These are phyloP conservation scores for Amyloporia xantha DNA, from an alignment of 768 basidiomycete species.

Conservation along the genomic window DNA sequence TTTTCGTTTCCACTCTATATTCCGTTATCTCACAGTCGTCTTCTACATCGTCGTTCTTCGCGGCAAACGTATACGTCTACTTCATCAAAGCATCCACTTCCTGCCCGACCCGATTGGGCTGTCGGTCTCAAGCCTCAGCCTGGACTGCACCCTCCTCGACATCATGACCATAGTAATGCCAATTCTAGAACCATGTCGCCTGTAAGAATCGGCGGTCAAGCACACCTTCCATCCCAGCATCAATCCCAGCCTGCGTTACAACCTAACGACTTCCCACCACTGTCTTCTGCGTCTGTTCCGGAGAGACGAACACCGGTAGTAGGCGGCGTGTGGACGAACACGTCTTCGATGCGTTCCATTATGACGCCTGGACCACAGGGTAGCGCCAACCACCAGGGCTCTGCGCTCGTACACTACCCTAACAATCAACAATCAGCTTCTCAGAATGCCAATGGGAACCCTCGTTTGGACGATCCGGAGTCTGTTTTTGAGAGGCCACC, in stretches of 20 bases:
- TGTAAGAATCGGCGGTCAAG: constrained; percentile 21
- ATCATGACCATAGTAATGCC: constrained; percentile 41
- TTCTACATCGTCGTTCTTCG: constrained; percentile 74
- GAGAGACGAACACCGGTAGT: constrained; percentile 50
- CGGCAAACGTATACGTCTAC: constrained; percentile 71
- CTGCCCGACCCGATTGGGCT: constrained; percentile 84
- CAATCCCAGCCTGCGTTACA: constrained; percentile 38
- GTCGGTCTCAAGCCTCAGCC: constrained; percentile 77
- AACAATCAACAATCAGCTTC: constrained; percentile 20
- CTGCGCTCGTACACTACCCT: constrained; percentile 32
- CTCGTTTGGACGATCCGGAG: constrained; percentile 41
- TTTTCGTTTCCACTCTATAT: neutral
- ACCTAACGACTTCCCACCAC: constrained; percentile 65
- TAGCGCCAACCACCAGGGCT: constrained; percentile 21
- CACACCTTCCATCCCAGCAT: constrained; percentile 24
- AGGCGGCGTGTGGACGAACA: constrained; percentile 70
- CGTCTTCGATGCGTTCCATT: constrained; percentile 43
- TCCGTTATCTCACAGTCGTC: constrained; percentile 51
- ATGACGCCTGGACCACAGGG: constrained; percentile 32
- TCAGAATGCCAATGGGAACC: constrained; percentile 18
- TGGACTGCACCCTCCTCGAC: constrained; percentile 47
- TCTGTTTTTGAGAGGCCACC: constrained; percentile 40
- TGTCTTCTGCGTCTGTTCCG: constrained; percentile 37
- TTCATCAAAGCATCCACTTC: constrained; percentile 74
- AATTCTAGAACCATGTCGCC: constrained; percentile 34